Percentiles rank a stretch among this genome's conserved stretches.
Conservation (phyloP, 805 yeast genomes). For the Yamadazyma insecticola region DNA sequence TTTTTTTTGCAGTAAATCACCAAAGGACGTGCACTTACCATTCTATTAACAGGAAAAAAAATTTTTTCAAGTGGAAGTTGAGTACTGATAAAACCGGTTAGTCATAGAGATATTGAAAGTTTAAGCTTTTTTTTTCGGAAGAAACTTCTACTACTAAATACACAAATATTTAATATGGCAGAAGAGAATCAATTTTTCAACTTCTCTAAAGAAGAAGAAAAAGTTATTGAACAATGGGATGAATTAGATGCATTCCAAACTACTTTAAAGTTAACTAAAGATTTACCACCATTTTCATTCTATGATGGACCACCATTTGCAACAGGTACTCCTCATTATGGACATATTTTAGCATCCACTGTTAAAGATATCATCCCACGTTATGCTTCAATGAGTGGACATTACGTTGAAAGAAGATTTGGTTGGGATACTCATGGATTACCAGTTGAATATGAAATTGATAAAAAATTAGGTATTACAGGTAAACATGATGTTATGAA, state of each 20-base stretch:
- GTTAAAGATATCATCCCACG: slow-evolving; percentile 97
- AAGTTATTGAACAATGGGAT: slow-evolving; percentile 75
- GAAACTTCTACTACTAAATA: no score
- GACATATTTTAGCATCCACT: slow-evolving; percentile 95
- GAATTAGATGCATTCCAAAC: slow-evolving; percentile 93
- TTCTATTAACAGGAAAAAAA: no score
- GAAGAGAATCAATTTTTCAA: slow-evolving; percentile 41
- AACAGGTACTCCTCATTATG: slow-evolving; percentile 98
- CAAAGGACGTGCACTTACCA: no score
- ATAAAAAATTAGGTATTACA: slow-evolving; percentile 90
- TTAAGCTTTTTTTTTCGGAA: no score
- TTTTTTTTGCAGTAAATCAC: no score
- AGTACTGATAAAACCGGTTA: no score
- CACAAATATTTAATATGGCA: no score
- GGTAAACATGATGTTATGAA: slow-evolving; percentile 93
- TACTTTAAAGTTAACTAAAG: slow-evolving; percentile 77
- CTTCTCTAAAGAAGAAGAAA: slow-evolving; percentile 88
- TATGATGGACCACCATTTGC: slow-evolving; percentile 99
- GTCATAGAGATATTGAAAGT: no score
- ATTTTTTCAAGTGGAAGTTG: no score
- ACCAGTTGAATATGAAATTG: slow-evolving; percentile 98
- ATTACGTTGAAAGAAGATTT: slow-evolving; percentile 91
- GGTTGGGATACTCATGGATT: slow-evolving; percentile 99
- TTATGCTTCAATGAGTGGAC: slow-evolving; percentile 96
- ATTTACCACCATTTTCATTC: slow-evolving; percentile 81